A percentile compares a stretch with the other conserved stretches of the same genome.
These are phyloP conservation scores for Ogataea ramenticola DNA, from an alignment of 805 yeast species.

Conservation along the genomic window DNA sequence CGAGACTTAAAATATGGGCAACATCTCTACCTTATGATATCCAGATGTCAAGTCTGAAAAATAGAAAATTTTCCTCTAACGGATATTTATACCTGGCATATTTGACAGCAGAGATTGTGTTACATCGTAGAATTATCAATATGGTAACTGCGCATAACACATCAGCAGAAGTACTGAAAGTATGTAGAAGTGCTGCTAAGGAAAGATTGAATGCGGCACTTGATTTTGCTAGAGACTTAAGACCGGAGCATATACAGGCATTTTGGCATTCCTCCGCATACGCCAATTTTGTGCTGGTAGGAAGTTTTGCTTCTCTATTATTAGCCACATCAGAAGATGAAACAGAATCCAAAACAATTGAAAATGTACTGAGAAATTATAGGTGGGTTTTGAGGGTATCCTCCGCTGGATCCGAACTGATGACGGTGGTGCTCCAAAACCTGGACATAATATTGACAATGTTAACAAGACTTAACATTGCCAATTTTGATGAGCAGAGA, in stretches of 20 bases:
- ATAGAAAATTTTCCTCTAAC: slow-evolving; percentile 31
- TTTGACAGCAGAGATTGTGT: slow-evolving; percentile 36
- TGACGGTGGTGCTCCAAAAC: slow-evolving; percentile 31
- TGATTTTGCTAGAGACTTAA: slow-evolving; percentile 38
- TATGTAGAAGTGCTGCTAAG: slow-evolving; percentile 36
- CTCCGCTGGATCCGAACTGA: slow-evolving; percentile 38
- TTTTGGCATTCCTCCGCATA: slow-evolving; percentile 40
- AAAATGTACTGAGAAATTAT: slow-evolving; percentile 37
- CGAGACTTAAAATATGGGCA: slow-evolving; percentile 28
- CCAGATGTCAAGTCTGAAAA: slow-evolving; percentile 36
- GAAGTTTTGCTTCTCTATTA: slow-evolving; percentile 36
- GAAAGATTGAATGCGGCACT: slow-evolving; percentile 35
- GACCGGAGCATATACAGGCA: slow-evolving; percentile 41
- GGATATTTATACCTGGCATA: slow-evolving; percentile 40
- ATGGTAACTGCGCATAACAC: not conserved
- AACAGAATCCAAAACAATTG: slow-evolving; percentile 31
- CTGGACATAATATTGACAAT: slow-evolving; percentile 26
- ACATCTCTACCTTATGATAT: slow-evolving; percentile 34
- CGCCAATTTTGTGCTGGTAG: slow-evolving; percentile 35
- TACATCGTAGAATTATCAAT: slow-evolving; percentile 34
- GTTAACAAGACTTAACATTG: not conserved
- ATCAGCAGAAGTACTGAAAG: slow-evolving; percentile 1
- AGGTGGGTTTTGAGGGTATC: slow-evolving; percentile 39
- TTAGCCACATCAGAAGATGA: slow-evolving; percentile 27
- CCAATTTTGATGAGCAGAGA: not conserved